phyloP scores from a whole-genome alignment of 75 land plant genomes.

The Cupressus sempervirens region DNA sequence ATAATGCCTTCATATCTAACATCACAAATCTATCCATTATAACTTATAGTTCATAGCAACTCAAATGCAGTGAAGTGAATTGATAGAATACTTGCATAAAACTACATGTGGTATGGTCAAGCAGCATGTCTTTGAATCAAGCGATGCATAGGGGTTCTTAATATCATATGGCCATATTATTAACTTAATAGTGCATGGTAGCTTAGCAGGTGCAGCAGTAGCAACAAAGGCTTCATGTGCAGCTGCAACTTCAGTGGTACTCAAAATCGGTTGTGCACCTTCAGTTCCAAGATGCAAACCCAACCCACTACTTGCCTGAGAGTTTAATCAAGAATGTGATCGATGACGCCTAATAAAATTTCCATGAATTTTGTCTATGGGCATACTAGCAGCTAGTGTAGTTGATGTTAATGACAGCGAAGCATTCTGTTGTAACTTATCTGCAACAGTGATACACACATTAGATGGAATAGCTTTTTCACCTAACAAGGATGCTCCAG shows the following conservation, averaged over 20 bases:
- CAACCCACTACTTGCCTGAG: slow-evolving; percentile 6
- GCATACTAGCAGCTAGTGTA: slow-evolving; percentile 7
- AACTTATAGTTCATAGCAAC: neutral
- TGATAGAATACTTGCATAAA: slow-evolving; percentile 72
- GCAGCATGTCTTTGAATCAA: slow-evolving; percentile 62
- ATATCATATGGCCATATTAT: slow-evolving; percentile 88
- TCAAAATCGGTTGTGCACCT: slow-evolving; percentile 22
- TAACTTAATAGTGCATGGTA: slow-evolving; percentile 87
- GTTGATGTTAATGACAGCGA: slow-evolving; percentile 12
- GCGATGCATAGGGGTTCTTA: slow-evolving; percentile 60
- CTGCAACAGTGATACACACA: neutral
- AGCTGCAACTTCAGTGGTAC: slow-evolving; percentile 44
- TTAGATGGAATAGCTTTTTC: slow-evolving; percentile 7
- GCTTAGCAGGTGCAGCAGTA: slow-evolving; percentile 58
- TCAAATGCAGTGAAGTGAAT: neutral
- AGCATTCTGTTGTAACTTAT: neutral
- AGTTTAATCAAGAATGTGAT: slow-evolving; percentile 7
- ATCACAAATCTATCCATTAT: neutral
- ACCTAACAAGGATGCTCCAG: neutral
- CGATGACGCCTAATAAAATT: slow-evolving; percentile 28
- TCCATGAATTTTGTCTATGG: slow-evolving; percentile 16
- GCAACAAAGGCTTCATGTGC: slow-evolving; percentile 33
- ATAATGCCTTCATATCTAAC: neutral
- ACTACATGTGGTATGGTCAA: slow-evolving; percentile 93
- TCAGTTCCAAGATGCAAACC: slow-evolving; percentile 14